Evolutionary conservation across 1,139 yeast species (phyloP), one percentile per base, ranked within the genome.

Genomic region (Hansenula sp.): DNA sequence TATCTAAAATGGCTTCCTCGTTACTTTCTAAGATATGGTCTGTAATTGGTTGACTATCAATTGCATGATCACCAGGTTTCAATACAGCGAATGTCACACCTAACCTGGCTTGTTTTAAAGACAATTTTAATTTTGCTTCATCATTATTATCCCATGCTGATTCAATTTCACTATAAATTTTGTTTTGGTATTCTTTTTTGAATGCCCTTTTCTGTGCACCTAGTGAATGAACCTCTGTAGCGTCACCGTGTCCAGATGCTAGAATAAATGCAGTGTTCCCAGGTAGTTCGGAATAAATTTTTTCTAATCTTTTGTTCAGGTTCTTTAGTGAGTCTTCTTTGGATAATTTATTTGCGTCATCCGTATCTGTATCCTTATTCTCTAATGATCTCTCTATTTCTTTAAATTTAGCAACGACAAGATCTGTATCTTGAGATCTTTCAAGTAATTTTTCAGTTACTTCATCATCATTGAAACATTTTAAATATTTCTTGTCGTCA

Each of bases 201-300:
- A 62, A 54, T 47, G 59, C 49, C 40, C 59, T 61, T 41, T 61
- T 60, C 10, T 70, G 51, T 12, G 57, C 57, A 48, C 76, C 79
- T 40, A 88, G 65, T 40, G 67, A 61, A 15, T 63, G 59, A 77
- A 83, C 72, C 38, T 70, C 75, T 17, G 71, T 59, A 3, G 84
- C 79, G 52, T 80, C 77, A 2, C 91, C 90, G 44, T 76, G 70
- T 2, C 85, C 87, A 0, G 89, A 73, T 54, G 79, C 69, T 1
- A 90, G 60, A 1, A 89, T 65, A 30, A 91, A 56, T 24, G 83
- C 65, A 0, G 95, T 75, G 40, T 80, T 72, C 1, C 67, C 63
- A 0, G 96, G 90, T 19, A 85, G 58, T 3, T 60, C 50, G 0
- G 70, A 65, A 55, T 84, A 80, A 5, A 91, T 65, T 34, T 61